Conservation (phyloP, 2,329 filamentous ascomycete species). For the Tolypocladium amazonense region DNA sequence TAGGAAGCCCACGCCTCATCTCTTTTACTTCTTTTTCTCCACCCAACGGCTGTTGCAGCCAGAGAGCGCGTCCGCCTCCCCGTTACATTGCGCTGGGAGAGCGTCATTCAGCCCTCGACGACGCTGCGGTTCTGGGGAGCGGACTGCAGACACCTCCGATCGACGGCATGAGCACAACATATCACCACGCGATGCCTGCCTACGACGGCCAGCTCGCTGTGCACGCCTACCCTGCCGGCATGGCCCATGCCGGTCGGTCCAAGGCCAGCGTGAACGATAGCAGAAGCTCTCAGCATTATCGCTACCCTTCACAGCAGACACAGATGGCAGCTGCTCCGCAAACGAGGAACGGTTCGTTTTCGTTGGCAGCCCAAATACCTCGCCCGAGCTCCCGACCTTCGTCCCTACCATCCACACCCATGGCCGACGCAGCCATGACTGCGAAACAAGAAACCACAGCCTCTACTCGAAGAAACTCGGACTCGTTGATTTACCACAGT, state of each 20-base stretch:
- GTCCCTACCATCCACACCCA: constrained; percentile 26
- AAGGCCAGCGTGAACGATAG: constrained; percentile 22
- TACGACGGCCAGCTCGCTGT: constrained; percentile 34
- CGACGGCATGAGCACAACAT: constrained; percentile 43
- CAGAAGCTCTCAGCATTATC: constrained; percentile 18
- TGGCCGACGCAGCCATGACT: constrained; percentile 15
- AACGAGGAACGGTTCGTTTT: constrained; percentile 6
- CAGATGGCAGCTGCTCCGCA: constrained; percentile 4
- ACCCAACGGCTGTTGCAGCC: constrained; percentile 9
- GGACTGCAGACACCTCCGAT: constrained; percentile 40
- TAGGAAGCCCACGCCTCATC: constrained; percentile 11
- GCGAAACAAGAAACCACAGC: constrained; percentile 18
- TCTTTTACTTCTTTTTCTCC: constrained; percentile 11
- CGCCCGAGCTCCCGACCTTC: constrained; percentile 20
- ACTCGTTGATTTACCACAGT: constrained; percentile 43
- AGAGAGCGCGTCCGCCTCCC: constrained; percentile 8
- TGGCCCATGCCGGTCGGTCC: constrained; percentile 22
- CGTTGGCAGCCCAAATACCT: neutral
- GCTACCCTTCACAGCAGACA: constrained; percentile 16
- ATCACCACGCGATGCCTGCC: constrained; percentile 34
- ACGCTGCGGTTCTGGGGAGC: constrained; percentile 12
- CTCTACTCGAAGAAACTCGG: constrained; percentile 26
- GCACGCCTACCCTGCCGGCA: constrained; percentile 24
- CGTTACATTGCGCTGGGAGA: constrained; percentile 11
- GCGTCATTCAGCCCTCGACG: constrained; percentile 9